Evolutionary conservation across 2,329 filamentous ascomycete species (phyloP), one percentile per base, ranked within the genome.

Genomic region (Leptographium radiaticola): DNA sequence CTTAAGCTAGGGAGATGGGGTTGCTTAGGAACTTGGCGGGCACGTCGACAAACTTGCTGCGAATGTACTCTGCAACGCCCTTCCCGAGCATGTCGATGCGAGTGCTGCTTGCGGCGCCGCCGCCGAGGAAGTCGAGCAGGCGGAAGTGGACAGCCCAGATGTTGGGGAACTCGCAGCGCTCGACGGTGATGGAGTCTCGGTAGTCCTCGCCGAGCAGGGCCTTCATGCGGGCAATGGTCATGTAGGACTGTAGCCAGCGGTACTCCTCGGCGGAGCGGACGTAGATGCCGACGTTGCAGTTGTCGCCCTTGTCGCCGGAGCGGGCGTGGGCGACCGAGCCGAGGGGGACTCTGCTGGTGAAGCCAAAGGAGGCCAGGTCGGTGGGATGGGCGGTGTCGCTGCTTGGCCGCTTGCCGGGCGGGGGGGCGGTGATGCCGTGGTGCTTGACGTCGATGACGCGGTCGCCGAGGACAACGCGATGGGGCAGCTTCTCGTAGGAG

Each of bases 61-160:
- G 62, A 38, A 77, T 59, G 62, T 72, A 78, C 64, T 78, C 75
- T 15, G 68, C 72, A 59, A 77, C 71, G 0, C 74, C 73, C 60
- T 79, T 79, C 2, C 70, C 76, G 58, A 78, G 70, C 2, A 68
- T 66, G 62, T 78, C 75, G 20, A 79, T 55, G 30, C 70, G 61
- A 38, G 66, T 68, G 25, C 68, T 73, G 55, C 72, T 74, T 58
- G 73, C 76, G 1, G 78, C 71, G 0, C 70, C 70, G 2, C 67
- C 61, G 2, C 71, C 70, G 12, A 75, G 57, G 20, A 71, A 66
- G 2, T 71, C 72, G 55, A 70, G 71, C 6, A 75, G 62, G 68
- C 0, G 70, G 69, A 54, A 42, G 50, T 56, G 55, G 15, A 56
- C 55, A 12, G 49, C 44, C 44, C 62, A 59, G 0, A 76, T 60